Evolutionary conservation across 345 rosid genomes (phyloP), one percentile per base, ranked within the genome.

Genomic region (Brassica juncea): DNA sequence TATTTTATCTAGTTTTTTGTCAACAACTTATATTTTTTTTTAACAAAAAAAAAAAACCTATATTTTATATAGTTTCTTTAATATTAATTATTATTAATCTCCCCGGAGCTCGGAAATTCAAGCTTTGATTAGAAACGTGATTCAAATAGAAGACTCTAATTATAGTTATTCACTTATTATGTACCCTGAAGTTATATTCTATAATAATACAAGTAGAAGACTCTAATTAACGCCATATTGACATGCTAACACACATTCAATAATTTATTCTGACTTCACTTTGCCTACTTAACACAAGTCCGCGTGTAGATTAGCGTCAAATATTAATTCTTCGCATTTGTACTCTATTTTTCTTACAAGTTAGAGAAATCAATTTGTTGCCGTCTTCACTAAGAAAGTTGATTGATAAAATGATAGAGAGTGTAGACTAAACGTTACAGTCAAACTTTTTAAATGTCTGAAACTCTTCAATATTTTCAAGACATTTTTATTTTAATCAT

Each of bases 241-340:
- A 72, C 82, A 59, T 72, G 35, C 39, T 72, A 66, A 65, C 66
- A 30, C 82, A 30, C 54, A 30, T 57, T 31, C 39, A 39, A 42
- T 58, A 30, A 11, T 55, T 3, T 72, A 71, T 66, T 35, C 44
- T 6, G 44, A 9, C n/a, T n/a, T 72, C 44, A 23, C 44, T 79
- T 47, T 68, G 6, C 74, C 42, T 73, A 59, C 32, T 60, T 68
- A 68, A 47, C 65, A 57, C 72, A 23, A 9, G 47, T 61, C 69
- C 27, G 4, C 6, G n/a, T 23, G 16, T 16, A 0, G 44, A 70
- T 27, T 70, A 70, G n/a, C 70, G 27, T 68, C 60, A 58, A 61
- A 32, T 35, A 70, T 61, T 34, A 5, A 31, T 14, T 0, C 21
- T 1, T 75, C 39, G 11, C 6, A 47, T 23, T 23, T 12, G 25